A percentile compares a stretch with the other conserved stretches of the same genome.
Conservation (phyloP, 768 basidiomycete species). For the Paxillus ammoniavirescens region DNA sequence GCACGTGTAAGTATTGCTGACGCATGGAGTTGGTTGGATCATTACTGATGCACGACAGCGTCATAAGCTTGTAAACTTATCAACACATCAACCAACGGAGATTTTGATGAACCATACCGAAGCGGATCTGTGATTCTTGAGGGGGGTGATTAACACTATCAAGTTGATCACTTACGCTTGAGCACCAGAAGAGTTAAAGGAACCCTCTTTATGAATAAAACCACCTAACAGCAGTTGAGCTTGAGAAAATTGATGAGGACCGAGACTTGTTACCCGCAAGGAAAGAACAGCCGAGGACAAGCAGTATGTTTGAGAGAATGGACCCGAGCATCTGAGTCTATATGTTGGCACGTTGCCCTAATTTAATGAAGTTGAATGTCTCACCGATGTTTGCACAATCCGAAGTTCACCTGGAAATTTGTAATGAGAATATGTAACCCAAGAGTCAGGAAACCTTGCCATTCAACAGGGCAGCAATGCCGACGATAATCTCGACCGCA, state of each 20-base stretch:
- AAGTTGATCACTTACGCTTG: conserved; percentile 61
- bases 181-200: conserved; percentile 81
- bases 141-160: neutral
- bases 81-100: conserved; percentile 31
- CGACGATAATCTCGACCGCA: conserved; percentile 88
- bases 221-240: conserved; percentile 48
- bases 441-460: conserved; percentile 39
- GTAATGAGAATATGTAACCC: conserved; percentile 1
- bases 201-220: conserved; percentile 58
- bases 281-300: conserved; percentile 91
- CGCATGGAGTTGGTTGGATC: conserved; percentile 8
- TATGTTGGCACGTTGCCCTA: neutral
- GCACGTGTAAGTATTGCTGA: conserved; percentile 14
- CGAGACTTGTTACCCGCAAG: conserved; percentile 55
- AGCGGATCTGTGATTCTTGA: conserved; percentile 27
- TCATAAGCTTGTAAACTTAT: conserved; percentile 68
- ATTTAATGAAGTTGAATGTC: conserved; percentile 16
- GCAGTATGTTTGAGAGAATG: conserved; percentile 84
- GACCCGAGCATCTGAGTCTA: conserved; percentile 76
- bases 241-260: neutral
- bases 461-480: conserved; percentile 79
- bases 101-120: conserved; percentile 30
- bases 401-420: conserved; percentile 63
- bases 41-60: conserved; percentile 81
- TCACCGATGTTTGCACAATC: conserved; percentile 88